Base-by-base conservation (phyloP, 768 basidiomycete genomes). In the Hydnum rufescens region DNA sequence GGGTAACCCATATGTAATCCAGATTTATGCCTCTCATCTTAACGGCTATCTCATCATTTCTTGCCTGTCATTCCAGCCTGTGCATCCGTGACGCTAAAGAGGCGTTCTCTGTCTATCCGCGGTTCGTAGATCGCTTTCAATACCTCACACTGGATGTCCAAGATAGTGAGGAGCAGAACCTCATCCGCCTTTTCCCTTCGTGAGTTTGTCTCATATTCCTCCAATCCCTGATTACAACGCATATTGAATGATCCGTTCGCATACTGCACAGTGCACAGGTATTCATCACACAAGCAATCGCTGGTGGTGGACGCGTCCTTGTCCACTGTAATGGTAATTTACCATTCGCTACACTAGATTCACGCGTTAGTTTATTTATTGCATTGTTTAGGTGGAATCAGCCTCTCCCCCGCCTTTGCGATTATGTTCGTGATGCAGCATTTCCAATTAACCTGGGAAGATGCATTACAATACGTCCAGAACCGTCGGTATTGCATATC, bases 381-480 rank as follows among this genome's bases (percentile, higher is more conserved):
- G 25, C 8, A 13, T 47, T 13, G 49, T 5, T 4, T 57, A 88
- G 85, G 86, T 34, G 87, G 87, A 3, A 90, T 90, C 63, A 82
- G 80, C 54, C 70, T 89, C 6, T 88, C 85, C 2, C 87, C 87
- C 0, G 75, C 86, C 1, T 88, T 90, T 54, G 87, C 88, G 23
- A 82, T 90, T 51, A 89, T 89, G 83, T 90, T 84, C 62, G 85
- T 85, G 32, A 90, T 90, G 87, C 80, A 84, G 54, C 75, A 81
- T 59, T 78, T 78, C 62, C 75, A 76, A 28, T 66, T 88, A 28
- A 77, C 78, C 34, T 89, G 82, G 81, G 86, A 89, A 67, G 85
- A 90, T 52, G 87, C 86, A 0, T 69, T 90, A 47, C 85, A 87
- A 60, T 66, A 83, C 60, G 87, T 90, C 3, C 87, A 90, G 64